Evolutionary conservation across 2,329 filamentous ascomycete species (phyloP), one percentile per base, ranked within the genome.

Genomic region (Aspergillus persii): DNA sequence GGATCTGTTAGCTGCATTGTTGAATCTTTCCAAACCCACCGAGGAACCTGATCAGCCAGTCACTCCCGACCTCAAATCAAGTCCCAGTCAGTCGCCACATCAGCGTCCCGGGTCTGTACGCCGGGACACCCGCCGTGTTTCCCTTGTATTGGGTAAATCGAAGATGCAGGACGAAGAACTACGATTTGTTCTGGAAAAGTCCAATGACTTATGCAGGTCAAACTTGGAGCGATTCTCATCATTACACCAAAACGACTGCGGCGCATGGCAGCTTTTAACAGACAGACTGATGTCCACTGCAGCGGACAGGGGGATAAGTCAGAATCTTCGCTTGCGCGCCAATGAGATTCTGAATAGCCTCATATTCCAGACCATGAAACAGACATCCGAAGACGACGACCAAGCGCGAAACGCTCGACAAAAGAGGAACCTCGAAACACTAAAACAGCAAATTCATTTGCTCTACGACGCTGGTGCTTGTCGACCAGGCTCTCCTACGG

Each of bases 191-290:
- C 75, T 95, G 46, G 86, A 88, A 3, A 94, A 92, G 73, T 79
- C 91, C 8, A 87, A 88, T 7, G 88, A 92, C 62, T 76, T 94
- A 54, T 87, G 89, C 2, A 84, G 83, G 31, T 88, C 91, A 66
- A 95, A 94, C 66, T 84, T 92, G 29, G 84, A 88, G 53, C 85
- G 95, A 46, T 79, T 99, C 8, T 82, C 92, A 9, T 82, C 83
- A 8, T 86, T 89, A 60, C 77, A 86, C 1, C 86, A 71, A 33
- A 63, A 89, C 0, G 79, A 85, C 2, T 81, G 84, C 8, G 92
- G 88, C 54, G 92, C 93, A 2, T 99, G 94, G 95, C 76, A 82
- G 11, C 78, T 86, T 4, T 76, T 98, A 33, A 85, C 83, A 2
- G 74, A 78, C 30, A 80, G 83, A 55, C 73, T 89, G 3, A 79